These are phyloP conservation scores for Periglandula ipomoeae DNA, from an alignment of 2,329 filamentous ascomycete species.

Conservation along the genomic window DNA sequence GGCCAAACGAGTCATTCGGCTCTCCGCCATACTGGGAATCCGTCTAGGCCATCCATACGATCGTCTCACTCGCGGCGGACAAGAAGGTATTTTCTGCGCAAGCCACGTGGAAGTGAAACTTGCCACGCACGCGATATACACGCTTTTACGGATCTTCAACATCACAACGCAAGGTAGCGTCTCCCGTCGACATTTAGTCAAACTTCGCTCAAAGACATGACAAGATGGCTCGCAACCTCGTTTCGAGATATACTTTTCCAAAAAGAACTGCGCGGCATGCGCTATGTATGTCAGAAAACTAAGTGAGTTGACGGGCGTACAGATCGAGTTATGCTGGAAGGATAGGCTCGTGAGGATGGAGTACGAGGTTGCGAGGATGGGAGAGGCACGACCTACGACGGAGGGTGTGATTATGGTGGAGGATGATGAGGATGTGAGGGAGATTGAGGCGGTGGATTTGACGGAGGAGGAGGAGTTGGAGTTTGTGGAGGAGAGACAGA, in stretches of 20 bases:
- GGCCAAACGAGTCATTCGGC: constrained; percentile 18
- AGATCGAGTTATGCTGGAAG: constrained; percentile 18
- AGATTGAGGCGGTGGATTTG: constrained; percentile 3
- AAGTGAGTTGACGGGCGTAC: constrained; percentile 18
- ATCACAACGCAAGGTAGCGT: constrained; percentile 17
- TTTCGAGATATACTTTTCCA: constrained; percentile 27
- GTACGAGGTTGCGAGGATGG: constrained; percentile 13
- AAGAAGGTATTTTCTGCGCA: constrained; percentile 20
- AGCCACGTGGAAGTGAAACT: constrained; percentile 33
- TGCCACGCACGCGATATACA: constrained; percentile 21
- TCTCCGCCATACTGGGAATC: constrained; percentile 22
- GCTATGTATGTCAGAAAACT: constrained; percentile 17
- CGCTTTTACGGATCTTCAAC: constrained; percentile 17
- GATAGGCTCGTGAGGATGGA: constrained; percentile 18
- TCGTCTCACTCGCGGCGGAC: not conserved
- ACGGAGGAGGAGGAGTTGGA: not conserved
- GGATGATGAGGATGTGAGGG: constrained; percentile 4
- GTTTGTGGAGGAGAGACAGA: not conserved
- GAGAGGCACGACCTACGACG: not conserved
- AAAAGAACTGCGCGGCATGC: constrained; percentile 23
- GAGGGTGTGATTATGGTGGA: constrained; percentile 1
- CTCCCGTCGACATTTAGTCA: constrained; percentile 12
- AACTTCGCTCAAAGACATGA: constrained; percentile 16
- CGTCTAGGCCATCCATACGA: constrained; percentile 22
- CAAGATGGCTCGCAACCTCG: constrained; percentile 17